Conservation (phyloP, 139 green algal genomes). For the Gonium pectorale region DNA sequence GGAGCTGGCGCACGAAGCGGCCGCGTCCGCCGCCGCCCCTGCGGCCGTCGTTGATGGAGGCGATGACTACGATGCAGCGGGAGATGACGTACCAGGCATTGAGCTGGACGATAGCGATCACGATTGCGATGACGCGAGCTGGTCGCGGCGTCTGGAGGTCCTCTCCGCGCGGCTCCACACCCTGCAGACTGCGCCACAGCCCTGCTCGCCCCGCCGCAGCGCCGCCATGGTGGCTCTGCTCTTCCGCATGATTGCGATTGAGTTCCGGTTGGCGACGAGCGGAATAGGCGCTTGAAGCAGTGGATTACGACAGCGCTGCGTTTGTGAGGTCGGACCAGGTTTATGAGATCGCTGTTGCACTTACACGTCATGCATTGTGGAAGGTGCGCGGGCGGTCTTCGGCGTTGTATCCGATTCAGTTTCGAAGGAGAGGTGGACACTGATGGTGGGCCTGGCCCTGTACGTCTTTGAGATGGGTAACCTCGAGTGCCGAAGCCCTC, state of each 20-base stretch:
- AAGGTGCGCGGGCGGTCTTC: no score
- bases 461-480: no score
- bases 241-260: not conserved
- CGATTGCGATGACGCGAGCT: not conserved
- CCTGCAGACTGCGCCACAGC: not conserved
- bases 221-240: not conserved
- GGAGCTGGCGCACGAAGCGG: not conserved
- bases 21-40: not conserved
- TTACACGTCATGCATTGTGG: no score
- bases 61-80: not conserved
- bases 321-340: no score
- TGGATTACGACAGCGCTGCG: no score
- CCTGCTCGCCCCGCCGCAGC: not conserved
- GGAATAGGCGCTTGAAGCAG: not conserved
- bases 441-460: no score
- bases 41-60: not conserved
- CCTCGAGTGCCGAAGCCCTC: no score
- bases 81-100: no score
- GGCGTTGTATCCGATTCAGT: no score
- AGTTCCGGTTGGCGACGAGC: not conserved
- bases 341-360: no score
- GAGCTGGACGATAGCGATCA: not conserved
- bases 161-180: not conserved
- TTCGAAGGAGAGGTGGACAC: no score
- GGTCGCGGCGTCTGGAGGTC: not conserved